Percentiles rank a stretch among this genome's conserved stretches.
phyloP scores from a whole-genome alignment of 345 rosid species.

The Sapria himalayana region DNA sequence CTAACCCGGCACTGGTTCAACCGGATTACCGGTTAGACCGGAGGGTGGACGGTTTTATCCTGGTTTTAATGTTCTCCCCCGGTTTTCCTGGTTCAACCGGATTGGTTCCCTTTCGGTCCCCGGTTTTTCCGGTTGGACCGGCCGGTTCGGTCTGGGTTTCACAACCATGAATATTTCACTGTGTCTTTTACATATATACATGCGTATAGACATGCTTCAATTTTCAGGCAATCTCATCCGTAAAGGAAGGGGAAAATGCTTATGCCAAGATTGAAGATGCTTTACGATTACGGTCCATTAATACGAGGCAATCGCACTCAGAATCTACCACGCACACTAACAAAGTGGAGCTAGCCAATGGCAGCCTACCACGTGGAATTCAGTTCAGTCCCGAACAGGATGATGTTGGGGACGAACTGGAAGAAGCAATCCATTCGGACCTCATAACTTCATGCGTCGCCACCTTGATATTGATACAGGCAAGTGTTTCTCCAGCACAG shows the following conservation, averaged over 20 bases:
- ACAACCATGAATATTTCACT: too few relatives aligned
- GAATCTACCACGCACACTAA: conserved; percentile 14
- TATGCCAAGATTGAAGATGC: conserved; percentile 41
- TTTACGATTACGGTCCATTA: conserved; percentile 36
- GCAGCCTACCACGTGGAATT: conserved; percentile 13
- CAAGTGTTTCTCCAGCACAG: conserved; percentile 8
- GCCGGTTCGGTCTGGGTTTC: too few relatives aligned
- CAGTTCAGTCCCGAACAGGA: conserved; percentile 16
- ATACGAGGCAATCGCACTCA: conserved; percentile 20
- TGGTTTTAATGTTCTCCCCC: too few relatives aligned
- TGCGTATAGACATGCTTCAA: too few relatives aligned
- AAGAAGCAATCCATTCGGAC: conserved; percentile 44
- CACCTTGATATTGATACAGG: conserved; percentile 78
- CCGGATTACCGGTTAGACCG: too few relatives aligned
- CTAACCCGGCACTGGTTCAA: too few relatives aligned
- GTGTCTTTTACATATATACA: too few relatives aligned
- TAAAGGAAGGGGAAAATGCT: conserved; percentile 67
- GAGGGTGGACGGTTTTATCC: too few relatives aligned
- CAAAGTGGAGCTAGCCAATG: conserved; percentile 28
- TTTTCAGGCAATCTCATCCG: conserved; percentile 49
- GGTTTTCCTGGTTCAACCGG: too few relatives aligned
- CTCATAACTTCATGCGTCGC: conserved; percentile 75
- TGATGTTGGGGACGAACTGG: conserved; percentile 19
- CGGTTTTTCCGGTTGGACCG: too few relatives aligned
- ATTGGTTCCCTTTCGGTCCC: too few relatives aligned